Conservation (phyloP, 805 yeast genomes). For the Saccharomyces mikatae region DNA sequence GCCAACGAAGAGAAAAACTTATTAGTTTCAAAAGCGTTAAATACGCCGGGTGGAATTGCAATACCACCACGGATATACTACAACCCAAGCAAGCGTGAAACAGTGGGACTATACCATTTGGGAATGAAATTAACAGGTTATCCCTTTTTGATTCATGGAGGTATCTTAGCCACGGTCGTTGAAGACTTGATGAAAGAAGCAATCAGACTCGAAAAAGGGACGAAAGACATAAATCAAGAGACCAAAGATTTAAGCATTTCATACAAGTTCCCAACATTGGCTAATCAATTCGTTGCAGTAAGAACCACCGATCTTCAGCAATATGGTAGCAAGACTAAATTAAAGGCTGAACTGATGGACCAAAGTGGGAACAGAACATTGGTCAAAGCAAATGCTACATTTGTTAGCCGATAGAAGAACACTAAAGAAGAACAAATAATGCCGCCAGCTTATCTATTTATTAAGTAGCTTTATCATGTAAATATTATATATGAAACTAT, state of each 20-base stretch:
- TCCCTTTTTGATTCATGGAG: constrained; percentile 85
- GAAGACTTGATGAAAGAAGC: constrained; percentile 66
- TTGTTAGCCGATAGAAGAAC: constrained; percentile 17
- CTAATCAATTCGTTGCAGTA: constrained; percentile 67
- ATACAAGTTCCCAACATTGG: constrained; percentile 67
- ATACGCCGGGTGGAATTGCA: constrained; percentile 72
- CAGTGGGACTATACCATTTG: constrained; percentile 61
- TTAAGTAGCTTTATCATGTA: constrained; percentile 44
- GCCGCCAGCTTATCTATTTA: constrained; percentile 46
- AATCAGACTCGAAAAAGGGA: constrained; percentile 33
- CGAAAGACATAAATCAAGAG: constrained; percentile 12
- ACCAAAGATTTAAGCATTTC: constrained; percentile 37
- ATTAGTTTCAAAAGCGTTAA: constrained; percentile 44
- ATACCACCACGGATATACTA: constrained; percentile 64
- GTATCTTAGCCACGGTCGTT: constrained; percentile 69
- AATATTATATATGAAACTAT: neutral
- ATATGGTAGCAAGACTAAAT: constrained; percentile 29
- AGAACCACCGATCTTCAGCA: constrained; percentile 39
- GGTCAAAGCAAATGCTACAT: constrained; percentile 49
- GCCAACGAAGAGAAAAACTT: constrained; percentile 20
- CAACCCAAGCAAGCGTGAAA: constrained; percentile 46
- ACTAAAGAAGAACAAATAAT: constrained; percentile 19
- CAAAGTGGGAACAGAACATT: constrained; percentile 42
- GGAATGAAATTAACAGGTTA: constrained; percentile 79
- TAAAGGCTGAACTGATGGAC: constrained; percentile 43